Conservation (phyloP, 495 filamentous ascomycete genomes). For the Hypoxylon lienhwacheense region DNA sequence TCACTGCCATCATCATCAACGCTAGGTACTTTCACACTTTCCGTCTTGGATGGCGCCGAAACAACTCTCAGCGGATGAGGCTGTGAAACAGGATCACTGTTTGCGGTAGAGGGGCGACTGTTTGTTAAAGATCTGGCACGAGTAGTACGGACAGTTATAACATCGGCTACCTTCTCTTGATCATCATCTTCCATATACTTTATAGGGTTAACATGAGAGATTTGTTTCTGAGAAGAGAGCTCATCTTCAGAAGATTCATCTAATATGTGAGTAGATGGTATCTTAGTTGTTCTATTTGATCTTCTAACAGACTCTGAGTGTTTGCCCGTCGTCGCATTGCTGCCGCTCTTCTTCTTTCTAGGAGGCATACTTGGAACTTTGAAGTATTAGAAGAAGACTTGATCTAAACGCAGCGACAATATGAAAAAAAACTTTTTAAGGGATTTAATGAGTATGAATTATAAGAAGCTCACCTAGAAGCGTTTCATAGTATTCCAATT, state of each 20-base stretch:
- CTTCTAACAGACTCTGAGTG: constrained; percentile 1
- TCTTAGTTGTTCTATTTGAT: constrained; percentile 11
- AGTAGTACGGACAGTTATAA: constrained; percentile 15
- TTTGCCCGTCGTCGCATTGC: constrained; percentile 2
- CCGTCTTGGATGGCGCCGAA: constrained; percentile 8
- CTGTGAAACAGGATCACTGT: constrained; percentile 2
- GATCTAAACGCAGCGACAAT: not conserved
- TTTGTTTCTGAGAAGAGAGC: not conserved
- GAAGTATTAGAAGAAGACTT: not conserved
- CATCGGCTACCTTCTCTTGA: constrained; percentile 8
- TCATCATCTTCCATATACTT: not conserved
- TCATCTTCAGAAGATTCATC: constrained; percentile 11
- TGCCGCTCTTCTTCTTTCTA: constrained; percentile 10
- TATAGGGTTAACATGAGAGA: not conserved
- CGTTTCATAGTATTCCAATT: too few relatives aligned
- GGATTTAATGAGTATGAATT: too few relatives aligned
- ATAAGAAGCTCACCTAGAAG: too few relatives aligned
- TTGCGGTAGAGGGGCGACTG: constrained; percentile 20
- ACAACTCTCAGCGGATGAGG: not conserved
- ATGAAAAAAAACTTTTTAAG: too few relatives aligned
- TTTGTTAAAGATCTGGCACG: constrained; percentile 4
- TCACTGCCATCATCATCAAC: constrained; percentile 20
- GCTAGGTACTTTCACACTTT: constrained; percentile 21
- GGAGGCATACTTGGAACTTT: constrained; percentile 14
- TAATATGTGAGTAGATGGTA: not conserved